Conservation (phyloP, 805 yeast genomes). For the Teunomyces panamensis region DNA sequence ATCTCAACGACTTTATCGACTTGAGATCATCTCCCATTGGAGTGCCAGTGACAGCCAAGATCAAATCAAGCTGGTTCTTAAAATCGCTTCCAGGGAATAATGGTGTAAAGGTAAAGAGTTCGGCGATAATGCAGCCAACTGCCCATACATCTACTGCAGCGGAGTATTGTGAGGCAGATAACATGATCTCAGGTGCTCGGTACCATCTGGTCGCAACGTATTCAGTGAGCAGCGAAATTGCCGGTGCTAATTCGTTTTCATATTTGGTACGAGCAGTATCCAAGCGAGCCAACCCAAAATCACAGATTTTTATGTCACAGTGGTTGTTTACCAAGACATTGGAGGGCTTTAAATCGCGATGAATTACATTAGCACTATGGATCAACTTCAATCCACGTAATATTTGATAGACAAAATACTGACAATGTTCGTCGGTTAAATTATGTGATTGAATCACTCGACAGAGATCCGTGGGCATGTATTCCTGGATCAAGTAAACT, state of each 20-base stretch:
- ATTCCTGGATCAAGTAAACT: slow-evolving; percentile 72
- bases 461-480: slow-evolving; percentile 74
- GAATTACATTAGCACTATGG: slow-evolving; percentile 72
- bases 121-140: slow-evolving; percentile 75
- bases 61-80: slow-evolving; percentile 62
- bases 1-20: slow-evolving; percentile 22
- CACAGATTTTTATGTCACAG: slow-evolving; percentile 76
- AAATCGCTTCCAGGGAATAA: slow-evolving; percentile 76
- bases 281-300: slow-evolving; percentile 68
- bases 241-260: slow-evolving; percentile 8
- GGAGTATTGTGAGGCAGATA: slow-evolving; percentile 67
- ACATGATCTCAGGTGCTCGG: slow-evolving; percentile 81
- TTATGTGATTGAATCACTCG: slow-evolving; percentile 55
- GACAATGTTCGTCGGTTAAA: slow-evolving; percentile 64
- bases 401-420: slow-evolving; percentile 68
- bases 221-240: slow-evolving; percentile 59
- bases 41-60: slow-evolving; percentile 68
- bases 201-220: slow-evolving; percentile 87
- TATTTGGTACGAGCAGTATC: slow-evolving; percentile 43
- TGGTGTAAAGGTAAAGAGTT: slow-evolving; percentile 59
- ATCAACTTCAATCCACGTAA: slow-evolving; percentile 67
- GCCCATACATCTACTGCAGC: slow-evolving; percentile 82
- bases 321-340: slow-evolving; percentile 64
- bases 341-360: slow-evolving; percentile 75
- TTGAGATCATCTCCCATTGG: slow-evolving; percentile 39